These are phyloP conservation scores for Neofusicoccum ribis DNA, from an alignment of 2,329 filamentous ascomycete species.

Conservation along the genomic window DNA sequence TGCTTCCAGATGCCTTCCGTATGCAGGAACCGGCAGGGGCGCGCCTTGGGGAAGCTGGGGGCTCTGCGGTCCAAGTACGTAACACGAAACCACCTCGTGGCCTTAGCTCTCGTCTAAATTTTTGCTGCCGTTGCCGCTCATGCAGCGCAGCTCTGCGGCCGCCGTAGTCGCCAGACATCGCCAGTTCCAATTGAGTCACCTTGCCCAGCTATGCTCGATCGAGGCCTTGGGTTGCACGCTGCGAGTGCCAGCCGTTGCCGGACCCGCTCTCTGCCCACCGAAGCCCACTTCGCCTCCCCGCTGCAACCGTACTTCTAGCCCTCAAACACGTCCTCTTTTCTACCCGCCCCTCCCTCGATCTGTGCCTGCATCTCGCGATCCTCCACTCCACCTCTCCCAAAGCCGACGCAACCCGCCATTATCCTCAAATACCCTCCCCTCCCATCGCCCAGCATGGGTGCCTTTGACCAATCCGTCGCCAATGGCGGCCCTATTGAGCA, in stretches of 20 bases:
- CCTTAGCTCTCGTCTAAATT: slow-evolving; percentile 13
- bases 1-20: background rate
- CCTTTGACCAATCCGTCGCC: background rate
- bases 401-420: slow-evolving; percentile 4
- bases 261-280: slow-evolving; percentile 4
- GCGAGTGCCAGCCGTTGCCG: background rate
- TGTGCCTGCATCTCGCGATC: slow-evolving; percentile 12
- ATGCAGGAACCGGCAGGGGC: background rate
- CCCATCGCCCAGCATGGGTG: slow-evolving; percentile 14
- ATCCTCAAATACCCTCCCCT: slow-evolving; percentile 2
- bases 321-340: background rate
- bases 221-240: background rate
- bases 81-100: slow-evolving; percentile 19
- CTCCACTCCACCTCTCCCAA: background rate
- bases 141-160: background rate
- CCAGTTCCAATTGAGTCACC: slow-evolving; percentile 2
- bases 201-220: background rate
- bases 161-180: background rate
- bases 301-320: background rate
- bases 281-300: slow-evolving; percentile 11
- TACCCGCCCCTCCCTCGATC: slow-evolving; percentile 17
- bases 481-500: background rate
- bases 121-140: background rate
- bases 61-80: slow-evolving; percentile 16
- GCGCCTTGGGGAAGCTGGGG: background rate